phyloP scores from a whole-genome alignment of 2,329 filamentous ascomycete genomes.

The Colletotrichum neosansevieriae region DNA sequence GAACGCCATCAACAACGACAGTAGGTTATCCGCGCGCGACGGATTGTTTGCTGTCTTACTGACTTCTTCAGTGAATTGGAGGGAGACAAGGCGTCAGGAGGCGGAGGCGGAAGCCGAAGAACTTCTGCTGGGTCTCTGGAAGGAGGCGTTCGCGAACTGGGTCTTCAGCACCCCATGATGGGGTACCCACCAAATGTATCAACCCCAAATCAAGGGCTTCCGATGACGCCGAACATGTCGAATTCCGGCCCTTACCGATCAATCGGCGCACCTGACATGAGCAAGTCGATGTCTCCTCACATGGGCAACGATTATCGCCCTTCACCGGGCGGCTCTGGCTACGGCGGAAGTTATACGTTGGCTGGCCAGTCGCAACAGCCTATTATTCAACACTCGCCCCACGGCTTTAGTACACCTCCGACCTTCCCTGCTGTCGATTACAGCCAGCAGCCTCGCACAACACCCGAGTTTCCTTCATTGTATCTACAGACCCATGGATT shows the following conservation, averaged over 20 bases:
- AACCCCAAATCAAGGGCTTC: conserved; percentile 24
- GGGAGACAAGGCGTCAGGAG: conserved; percentile 36
- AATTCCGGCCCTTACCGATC: conserved; percentile 26
- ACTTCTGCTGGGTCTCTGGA: conserved; percentile 40
- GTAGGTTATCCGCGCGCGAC: conserved; percentile 49
- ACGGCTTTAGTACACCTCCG: conserved; percentile 23
- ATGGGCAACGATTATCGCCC: conserved; percentile 39
- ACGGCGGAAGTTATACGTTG: conserved; percentile 35
- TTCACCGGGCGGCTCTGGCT: conserved; percentile 31
- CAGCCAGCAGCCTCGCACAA: conserved; percentile 40
- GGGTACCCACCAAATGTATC: conserved; percentile 34
- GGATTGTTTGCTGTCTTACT: neutral
- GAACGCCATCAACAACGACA: conserved; percentile 68
- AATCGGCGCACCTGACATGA: conserved; percentile 26
- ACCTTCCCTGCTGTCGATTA: conserved; percentile 34
- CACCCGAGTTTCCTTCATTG: conserved; percentile 30
- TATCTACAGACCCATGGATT: conserved; percentile 38
- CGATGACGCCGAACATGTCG: conserved; percentile 39
- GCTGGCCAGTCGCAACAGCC: conserved; percentile 29
- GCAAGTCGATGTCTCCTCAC: conserved; percentile 39
- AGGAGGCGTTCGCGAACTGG: conserved; percentile 19
- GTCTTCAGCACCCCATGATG: conserved; percentile 30
- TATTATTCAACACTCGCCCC: conserved; percentile 28
- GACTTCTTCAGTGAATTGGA: conserved; percentile 38
- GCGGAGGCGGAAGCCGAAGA: conserved; percentile 32